Conservation (phyloP, 2,329 filamentous ascomycete genomes). For the Fusarium humuli region DNA sequence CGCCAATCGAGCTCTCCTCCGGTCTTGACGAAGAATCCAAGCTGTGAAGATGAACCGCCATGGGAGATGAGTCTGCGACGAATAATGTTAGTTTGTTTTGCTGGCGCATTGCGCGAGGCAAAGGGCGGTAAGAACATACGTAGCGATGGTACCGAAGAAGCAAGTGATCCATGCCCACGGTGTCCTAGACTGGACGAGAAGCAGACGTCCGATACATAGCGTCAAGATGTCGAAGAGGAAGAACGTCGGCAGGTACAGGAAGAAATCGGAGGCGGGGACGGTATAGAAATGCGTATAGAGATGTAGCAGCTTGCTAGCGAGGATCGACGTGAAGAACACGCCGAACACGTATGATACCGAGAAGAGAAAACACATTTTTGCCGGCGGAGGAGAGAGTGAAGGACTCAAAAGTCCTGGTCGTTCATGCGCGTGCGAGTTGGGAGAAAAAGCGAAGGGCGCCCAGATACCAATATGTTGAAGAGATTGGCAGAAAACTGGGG, state of each 20-base stretch:
- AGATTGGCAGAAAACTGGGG: slow-evolving; percentile 9
- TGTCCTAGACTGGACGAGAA: slow-evolving; percentile 42
- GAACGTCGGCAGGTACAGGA: slow-evolving; percentile 50
- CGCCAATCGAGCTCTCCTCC: slow-evolving; percentile 51
- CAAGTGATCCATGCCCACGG: slow-evolving; percentile 38
- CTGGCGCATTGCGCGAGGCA: not conserved
- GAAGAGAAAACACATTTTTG: slow-evolving; percentile 39
- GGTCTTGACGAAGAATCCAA: slow-evolving; percentile 49
- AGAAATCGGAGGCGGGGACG: slow-evolving; percentile 45
- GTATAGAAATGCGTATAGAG: slow-evolving; percentile 45
- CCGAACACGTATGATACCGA: slow-evolving; percentile 47
- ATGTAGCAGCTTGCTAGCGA: slow-evolving; percentile 47
- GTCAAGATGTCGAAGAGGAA: slow-evolving; percentile 46
- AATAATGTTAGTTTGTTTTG: slow-evolving; percentile 15
- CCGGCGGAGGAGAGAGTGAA: not conserved
- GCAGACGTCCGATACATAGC: slow-evolving; percentile 42
- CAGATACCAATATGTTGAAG: slow-evolving; percentile 21
- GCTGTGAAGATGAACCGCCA: slow-evolving; percentile 48
- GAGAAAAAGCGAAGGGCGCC: not conserved
- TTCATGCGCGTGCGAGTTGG: not conserved
- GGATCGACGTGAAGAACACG: slow-evolving; percentile 46
- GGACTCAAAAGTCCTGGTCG: not conserved
- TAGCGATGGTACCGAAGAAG: slow-evolving; percentile 39
- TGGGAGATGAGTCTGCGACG: slow-evolving; percentile 43
- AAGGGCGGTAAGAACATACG: slow-evolving; percentile 38